These are phyloP conservation scores for Cladorrhinum sp. DNA, from an alignment of 2,329 filamentous ascomycete species.

Conservation along the genomic window DNA sequence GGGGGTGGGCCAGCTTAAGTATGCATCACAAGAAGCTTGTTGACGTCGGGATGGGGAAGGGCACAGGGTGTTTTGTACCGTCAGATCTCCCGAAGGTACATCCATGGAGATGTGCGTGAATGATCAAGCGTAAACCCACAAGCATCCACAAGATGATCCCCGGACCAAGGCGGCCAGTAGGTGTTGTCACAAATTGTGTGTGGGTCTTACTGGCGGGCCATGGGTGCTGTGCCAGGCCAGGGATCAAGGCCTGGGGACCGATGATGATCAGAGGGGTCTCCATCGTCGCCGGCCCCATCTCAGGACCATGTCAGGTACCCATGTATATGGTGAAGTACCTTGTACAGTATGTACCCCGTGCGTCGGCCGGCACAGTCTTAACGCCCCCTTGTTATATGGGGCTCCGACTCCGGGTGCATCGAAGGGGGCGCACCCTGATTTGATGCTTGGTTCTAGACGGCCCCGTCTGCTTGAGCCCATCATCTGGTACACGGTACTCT, in stretches of 20 bases:
- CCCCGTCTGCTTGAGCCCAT: constrained; percentile 26
- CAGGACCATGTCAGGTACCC: constrained; percentile 10
- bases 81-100: constrained; percentile 47
- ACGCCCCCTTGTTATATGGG: constrained; percentile 40
- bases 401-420: constrained; percentile 40
- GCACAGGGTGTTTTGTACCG: constrained; percentile 29
- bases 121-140: constrained; percentile 52
- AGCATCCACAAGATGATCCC: constrained; percentile 40
- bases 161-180: constrained; percentile 39
- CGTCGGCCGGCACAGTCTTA: constrained; percentile 37
- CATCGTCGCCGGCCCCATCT: constrained; percentile 23
- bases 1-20: constrained; percentile 42
- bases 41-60: constrained; percentile 37
- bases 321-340: constrained; percentile 12
- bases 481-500: constrained; percentile 16
- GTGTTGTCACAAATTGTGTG: constrained; percentile 55
- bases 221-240: constrained; percentile 38
- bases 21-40: constrained; percentile 39
- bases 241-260: constrained; percentile 35
- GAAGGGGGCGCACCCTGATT: constrained; percentile 31
- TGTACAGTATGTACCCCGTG: constrained; percentile 31
- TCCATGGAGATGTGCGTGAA: constrained; percentile 36
- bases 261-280: constrained; percentile 30
- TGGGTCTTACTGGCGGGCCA: constrained; percentile 40
- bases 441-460: constrained; percentile 28